These are phyloP conservation scores for Neofusicoccum cordaticola DNA, from an alignment of 2,329 filamentous ascomycete species.

Conservation along the genomic window DNA sequence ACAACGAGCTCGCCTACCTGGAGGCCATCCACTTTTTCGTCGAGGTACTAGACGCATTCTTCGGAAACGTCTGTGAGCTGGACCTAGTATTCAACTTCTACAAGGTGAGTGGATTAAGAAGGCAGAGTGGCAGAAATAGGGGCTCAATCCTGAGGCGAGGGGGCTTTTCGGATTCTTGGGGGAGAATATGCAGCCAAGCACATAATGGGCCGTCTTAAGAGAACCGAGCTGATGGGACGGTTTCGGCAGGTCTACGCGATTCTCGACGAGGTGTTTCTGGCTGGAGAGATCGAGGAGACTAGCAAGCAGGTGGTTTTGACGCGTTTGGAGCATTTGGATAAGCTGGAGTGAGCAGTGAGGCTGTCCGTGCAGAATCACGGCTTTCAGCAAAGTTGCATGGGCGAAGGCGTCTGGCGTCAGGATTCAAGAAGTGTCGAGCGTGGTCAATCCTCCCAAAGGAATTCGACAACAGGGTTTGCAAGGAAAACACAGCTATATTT, in stretches of 20 bases:
- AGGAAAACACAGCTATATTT: constrained; percentile 1
- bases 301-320: constrained; percentile 98
- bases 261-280: constrained; percentile 94
- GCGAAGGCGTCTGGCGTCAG: constrained; percentile 3
- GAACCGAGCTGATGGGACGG: constrained; percentile 19
- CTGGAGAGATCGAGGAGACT: constrained; percentile 97
- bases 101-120: constrained; percentile 50
- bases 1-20: constrained; percentile 94
- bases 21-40: constrained; percentile 99
- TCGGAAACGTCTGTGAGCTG: constrained; percentile 97
- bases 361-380: not conserved
- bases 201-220: not conserved
- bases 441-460: not conserved
- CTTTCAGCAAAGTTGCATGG: constrained; percentile 1
- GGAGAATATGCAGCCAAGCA: not conserved
- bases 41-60: constrained; percentile 96
- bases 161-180: not conserved
- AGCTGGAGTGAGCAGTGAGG: constrained; percentile 67
- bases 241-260: constrained; percentile 80
- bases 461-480: not conserved
- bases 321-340: constrained; percentile 89
- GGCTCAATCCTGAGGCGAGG: not conserved
- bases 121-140: not conserved
- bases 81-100: constrained; percentile 78
- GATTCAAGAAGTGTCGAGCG: not conserved